Percentiles rank a stretch among this genome's conserved stretches.
These are phyloP conservation scores for Escovopsis sp. DNA, from an alignment of 2,329 filamentous ascomycete genomes.

Conservation along the genomic window DNA sequence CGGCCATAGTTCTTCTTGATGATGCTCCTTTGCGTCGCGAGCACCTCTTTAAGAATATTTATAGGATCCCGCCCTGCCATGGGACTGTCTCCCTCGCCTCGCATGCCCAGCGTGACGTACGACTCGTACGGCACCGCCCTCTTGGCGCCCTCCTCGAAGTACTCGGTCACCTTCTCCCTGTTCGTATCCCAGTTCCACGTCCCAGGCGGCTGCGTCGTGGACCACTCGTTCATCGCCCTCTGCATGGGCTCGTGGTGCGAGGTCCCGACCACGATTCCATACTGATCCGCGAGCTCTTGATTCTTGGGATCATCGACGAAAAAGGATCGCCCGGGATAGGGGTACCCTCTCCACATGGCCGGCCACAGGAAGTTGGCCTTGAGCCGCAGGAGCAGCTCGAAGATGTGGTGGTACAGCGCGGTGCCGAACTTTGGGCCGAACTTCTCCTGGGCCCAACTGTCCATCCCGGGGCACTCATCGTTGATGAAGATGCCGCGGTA, in stretches of 20 bases:
- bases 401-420: constrained; percentile 46
- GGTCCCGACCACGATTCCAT: constrained; percentile 49
- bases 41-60: constrained; percentile 35
- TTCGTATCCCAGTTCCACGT: constrained; percentile 48
- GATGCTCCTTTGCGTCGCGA: constrained; percentile 38
- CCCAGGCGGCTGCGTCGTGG: constrained; percentile 26
- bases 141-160: constrained; percentile 40
- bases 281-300: constrained; percentile 44
- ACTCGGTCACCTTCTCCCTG: constrained; percentile 36
- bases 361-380: constrained; percentile 53
- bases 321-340: constrained; percentile 38
- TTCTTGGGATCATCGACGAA: constrained; percentile 46
- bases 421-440: constrained; percentile 34
- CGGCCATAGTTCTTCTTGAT: constrained; percentile 35
- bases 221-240: constrained; percentile 37
- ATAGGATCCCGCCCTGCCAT: constrained; percentile 36
- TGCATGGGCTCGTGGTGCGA: constrained; percentile 54
- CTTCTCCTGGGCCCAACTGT: constrained; percentile 39
- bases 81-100: constrained; percentile 42
- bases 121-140: constrained; percentile 42
- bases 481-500: constrained; percentile 50
- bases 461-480: constrained; percentile 31
- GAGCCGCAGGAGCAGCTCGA: constrained; percentile 46
- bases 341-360: constrained; percentile 44
- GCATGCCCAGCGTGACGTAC: constrained; percentile 44